Conservation (phyloP, 495 filamentous ascomycete genomes). For the Recurvomyces mirabilis region DNA sequence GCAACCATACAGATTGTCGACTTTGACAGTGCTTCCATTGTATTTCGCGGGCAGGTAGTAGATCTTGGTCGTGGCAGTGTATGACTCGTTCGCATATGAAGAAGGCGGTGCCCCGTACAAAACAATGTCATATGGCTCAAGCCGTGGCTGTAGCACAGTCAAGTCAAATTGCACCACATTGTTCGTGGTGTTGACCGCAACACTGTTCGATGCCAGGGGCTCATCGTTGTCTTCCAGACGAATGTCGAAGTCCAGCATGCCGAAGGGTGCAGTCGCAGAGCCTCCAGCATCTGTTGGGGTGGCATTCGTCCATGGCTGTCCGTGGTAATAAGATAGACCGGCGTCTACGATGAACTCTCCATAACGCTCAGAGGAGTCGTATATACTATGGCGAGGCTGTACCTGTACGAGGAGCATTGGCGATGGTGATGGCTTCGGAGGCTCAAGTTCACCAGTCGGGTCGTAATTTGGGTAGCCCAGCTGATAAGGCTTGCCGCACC, state of each 20-base stretch:
- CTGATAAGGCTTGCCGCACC: conserved; percentile 9
- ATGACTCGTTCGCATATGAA: conserved; percentile 31
- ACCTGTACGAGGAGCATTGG: conserved; percentile 47
- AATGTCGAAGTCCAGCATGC: conserved; percentile 6
- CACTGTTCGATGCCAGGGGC: conserved; percentile 11
- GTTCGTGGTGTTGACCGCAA: conserved; percentile 38
- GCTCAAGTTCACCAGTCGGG: conserved; percentile 46
- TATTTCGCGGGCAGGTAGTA: conserved; percentile 46
- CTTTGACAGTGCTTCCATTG: conserved; percentile 45
- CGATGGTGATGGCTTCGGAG: conserved; percentile 34
- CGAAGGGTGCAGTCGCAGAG: background rate
- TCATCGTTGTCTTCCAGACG: conserved; percentile 5
- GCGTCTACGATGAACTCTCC: conserved; percentile 53
- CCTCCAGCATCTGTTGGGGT: conserved; percentile 8
- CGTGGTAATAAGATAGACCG: conserved; percentile 40
- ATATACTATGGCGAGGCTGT: conserved; percentile 49
- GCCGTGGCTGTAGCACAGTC: conserved; percentile 33
- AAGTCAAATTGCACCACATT: conserved; percentile 39
- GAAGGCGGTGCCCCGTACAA: conserved; percentile 16
- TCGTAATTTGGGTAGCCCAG: conserved; percentile 32
- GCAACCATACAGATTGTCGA: conserved; percentile 51
- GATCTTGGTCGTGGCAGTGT: conserved; percentile 37
- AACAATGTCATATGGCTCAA: conserved; percentile 35
- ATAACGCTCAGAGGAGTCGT: conserved; percentile 41
- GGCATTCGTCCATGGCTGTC: conserved; percentile 32